A percentile compares a stretch with the other conserved stretches of the same genome.
Conservation (phyloP, 2,329 filamentous ascomycete genomes). For the Aureobasidium zeae region DNA sequence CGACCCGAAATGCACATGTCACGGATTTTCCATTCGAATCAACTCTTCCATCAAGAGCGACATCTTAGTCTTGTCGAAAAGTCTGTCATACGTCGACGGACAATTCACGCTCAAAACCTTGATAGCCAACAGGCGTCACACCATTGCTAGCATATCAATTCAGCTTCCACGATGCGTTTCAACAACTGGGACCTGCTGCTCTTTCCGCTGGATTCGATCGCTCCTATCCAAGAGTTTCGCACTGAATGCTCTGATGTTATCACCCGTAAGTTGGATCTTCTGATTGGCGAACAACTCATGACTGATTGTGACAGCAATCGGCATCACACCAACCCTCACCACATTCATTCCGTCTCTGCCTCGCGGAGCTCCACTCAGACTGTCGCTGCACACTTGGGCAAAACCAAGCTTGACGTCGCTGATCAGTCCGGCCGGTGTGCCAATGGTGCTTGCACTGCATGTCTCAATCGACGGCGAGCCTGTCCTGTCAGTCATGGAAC, state of each 20-base stretch:
- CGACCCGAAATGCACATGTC: no score
- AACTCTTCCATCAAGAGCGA: no score
- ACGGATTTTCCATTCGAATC: no score
- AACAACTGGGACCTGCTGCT: conserved; percentile 79
- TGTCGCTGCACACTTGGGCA: conserved; percentile 69
- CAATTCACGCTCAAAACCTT: neutral
- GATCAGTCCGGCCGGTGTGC: conserved; percentile 44
- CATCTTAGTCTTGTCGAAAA: no score
- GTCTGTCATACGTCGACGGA: no score
- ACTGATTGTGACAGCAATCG: neutral
- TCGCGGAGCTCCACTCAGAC: conserved; percentile 51
- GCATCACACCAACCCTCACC: conserved; percentile 51
- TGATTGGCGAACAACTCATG: neutral
- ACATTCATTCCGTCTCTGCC: conserved; percentile 61
- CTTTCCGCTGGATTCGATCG: conserved; percentile 53
- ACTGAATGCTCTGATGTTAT: conserved; percentile 62
- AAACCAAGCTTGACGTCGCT: conserved; percentile 51
- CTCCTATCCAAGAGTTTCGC: conserved; percentile 74
- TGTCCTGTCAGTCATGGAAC: conserved; percentile 44
- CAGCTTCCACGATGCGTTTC: conserved; percentile 58
- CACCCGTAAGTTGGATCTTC: conserved; percentile 26
- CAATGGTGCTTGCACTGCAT: conserved; percentile 40
- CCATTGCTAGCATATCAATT: conserved; percentile 12
- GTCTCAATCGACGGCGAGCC: conserved; percentile 60
- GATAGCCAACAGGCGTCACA: neutral